Conservation (phyloP, 2,329 filamentous ascomycete genomes). For the Amphichorda felina region DNA sequence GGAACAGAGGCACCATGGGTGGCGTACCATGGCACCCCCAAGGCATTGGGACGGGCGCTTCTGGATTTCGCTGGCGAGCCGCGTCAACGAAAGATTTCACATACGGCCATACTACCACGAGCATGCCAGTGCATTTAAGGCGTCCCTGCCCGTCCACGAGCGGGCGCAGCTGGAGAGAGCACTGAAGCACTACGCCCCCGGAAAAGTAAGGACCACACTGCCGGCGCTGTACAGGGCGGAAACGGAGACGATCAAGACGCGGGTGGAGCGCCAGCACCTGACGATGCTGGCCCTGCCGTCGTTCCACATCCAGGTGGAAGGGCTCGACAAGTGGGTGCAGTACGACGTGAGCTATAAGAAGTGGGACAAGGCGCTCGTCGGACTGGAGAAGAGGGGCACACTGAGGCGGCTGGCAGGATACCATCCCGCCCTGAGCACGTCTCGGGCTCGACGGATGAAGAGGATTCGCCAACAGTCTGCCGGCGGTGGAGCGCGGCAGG, state of each 20-base stretch:
- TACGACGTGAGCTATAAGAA: slow-evolving; percentile 39
- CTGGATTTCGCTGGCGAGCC: slow-evolving; percentile 30
- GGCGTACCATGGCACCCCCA: slow-evolving; percentile 8
- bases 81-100: slow-evolving; percentile 13
- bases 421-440: neutral
- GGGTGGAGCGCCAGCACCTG: slow-evolving; percentile 9
- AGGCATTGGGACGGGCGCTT: slow-evolving; percentile 48
- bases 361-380: slow-evolving; percentile 25
- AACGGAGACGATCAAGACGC: slow-evolving; percentile 1
- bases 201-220: slow-evolving; percentile 42
- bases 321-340: slow-evolving; percentile 32
- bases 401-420: neutral
- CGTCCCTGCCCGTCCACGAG: slow-evolving; percentile 21
- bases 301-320: slow-evolving; percentile 33
- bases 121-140: slow-evolving; percentile 35
- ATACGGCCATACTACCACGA: slow-evolving; percentile 32
- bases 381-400: neutral
- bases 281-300: slow-evolving; percentile 41
- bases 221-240: slow-evolving; percentile 40
- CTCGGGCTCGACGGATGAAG: neutral
- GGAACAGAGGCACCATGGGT: slow-evolving; percentile 7
- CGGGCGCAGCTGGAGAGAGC: slow-evolving; percentile 23
- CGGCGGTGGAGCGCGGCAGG: no score
- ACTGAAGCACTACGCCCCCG: slow-evolving; percentile 38
- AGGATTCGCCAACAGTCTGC: neutral